These are phyloP conservation scores for Clonostachys rhizophaga DNA, from an alignment of 2,329 filamentous ascomycete genomes.

Conservation along the genomic window DNA sequence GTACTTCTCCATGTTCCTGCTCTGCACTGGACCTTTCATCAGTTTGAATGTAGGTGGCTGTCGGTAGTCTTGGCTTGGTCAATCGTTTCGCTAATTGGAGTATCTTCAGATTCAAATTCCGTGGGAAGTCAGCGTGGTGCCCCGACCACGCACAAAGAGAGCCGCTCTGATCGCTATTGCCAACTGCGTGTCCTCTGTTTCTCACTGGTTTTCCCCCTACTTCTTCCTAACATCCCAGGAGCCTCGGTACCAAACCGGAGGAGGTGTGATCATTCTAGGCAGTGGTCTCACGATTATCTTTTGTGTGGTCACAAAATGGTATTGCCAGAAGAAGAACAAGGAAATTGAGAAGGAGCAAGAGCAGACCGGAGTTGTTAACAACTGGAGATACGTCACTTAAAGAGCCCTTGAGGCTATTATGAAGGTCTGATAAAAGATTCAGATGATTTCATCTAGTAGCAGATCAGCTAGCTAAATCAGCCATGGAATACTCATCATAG, in stretches of 20 bases:
- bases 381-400: not conserved
- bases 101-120: conserved; percentile 28
- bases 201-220: conserved; percentile 35
- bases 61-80: not conserved
- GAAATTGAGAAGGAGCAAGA: conserved; percentile 6
- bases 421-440: too few relatives aligned
- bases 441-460: too few relatives aligned
- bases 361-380: not conserved
- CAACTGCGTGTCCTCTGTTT: conserved; percentile 29
- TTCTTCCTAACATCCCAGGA: conserved; percentile 23
- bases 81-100: conserved; percentile 13
- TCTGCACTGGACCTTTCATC: conserved; percentile 27
- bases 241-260: conserved; percentile 19
- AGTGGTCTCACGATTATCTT: conserved; percentile 12
- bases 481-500: too few relatives aligned
- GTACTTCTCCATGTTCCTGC: conserved; percentile 34
- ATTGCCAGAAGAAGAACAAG: conserved; percentile 15
- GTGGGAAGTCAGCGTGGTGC: conserved; percentile 34
- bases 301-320: conserved; percentile 8
- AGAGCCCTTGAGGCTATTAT: not conserved
- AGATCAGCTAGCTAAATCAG: too few relatives aligned
- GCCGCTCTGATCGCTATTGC: conserved; percentile 35
- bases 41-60: conserved; percentile 21
- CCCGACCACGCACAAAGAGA: conserved; percentile 29
- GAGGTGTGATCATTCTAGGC: conserved; percentile 15